A percentile compares a stretch with the other conserved stretches of the same genome.
phyloP scores from a whole-genome alignment of 106 monocot species.

The Dendrobium officinale region DNA sequence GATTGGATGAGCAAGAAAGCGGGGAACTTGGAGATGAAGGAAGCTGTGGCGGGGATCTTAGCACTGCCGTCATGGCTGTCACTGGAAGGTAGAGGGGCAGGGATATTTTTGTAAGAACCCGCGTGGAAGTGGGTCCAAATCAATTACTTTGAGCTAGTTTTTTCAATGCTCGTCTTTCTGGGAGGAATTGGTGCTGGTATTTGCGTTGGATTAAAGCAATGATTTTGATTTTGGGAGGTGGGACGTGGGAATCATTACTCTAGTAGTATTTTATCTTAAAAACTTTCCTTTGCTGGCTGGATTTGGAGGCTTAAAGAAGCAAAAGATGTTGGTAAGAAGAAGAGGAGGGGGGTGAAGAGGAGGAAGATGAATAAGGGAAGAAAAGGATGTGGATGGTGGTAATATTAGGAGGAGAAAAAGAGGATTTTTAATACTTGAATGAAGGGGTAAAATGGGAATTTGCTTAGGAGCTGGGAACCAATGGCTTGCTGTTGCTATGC shows the following conservation, averaged over 20 bases:
- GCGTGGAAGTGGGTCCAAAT: conserved; percentile 17
- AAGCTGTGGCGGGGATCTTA: conserved; percentile 31
- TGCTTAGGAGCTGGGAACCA: neutral
- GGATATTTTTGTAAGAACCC: conserved; percentile 22
- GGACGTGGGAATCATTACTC: conserved; percentile 39
- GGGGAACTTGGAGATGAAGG: conserved; percentile 36
- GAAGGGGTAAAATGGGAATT: conserved; percentile 2
- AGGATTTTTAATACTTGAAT: conserved; percentile 5
- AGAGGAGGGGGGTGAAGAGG: neutral
- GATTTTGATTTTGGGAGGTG: conserved; percentile 18
- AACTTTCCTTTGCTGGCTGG: neutral
- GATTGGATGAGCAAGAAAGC: conserved; percentile 31
- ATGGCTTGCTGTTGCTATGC: neutral
- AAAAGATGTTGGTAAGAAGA: neutral
- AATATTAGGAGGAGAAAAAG: neutral
- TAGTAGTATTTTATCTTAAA: neutral
- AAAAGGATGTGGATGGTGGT: neutral
- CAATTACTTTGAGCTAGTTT: neutral
- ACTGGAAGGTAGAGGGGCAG: neutral
- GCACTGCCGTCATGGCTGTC: conserved; percentile 40
- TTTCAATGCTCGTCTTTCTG: neutral
- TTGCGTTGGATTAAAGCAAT: conserved; percentile 57
- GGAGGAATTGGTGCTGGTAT: neutral
- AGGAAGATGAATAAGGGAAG: neutral
- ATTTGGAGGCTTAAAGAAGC: neutral